Base-by-base conservation (phyloP, 1,284 basidiomycete species). In the Wolfiporia cocos region DNA sequence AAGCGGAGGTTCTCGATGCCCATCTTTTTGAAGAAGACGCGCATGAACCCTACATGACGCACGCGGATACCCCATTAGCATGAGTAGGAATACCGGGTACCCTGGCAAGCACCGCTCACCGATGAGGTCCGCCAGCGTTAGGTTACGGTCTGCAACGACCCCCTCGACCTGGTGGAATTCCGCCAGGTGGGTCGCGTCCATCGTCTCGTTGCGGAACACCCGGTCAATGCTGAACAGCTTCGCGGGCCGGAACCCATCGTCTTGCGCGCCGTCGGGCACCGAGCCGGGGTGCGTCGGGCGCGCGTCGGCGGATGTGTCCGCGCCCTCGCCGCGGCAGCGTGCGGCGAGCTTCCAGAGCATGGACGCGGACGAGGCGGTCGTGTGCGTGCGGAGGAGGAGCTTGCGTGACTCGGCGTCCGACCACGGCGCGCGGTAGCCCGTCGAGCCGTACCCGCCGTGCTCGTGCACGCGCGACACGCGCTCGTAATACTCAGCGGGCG, bases 91-190 rank as follows among this genome's bases (percentile, higher is more conserved):
- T n/a, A n/a, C n/a, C n/a, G n/a, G n/a, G n/a, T n/a, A n/a, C n/a
- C n/a, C n/a, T n/a, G n/a, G n/a, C n/a, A n/a, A n/a, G n/a, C n/a
- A n/a, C n/a, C 20, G 54, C 71, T 38, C 50, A 91, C 93, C 94
- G 53, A 99, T 97, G 47, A 99, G 71, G 64, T 99, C 93, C 14
- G 93, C 96, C n/a, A 99, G 71, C 2, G 95, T 99, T 48, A 99
- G 72, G 48, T 86, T 81, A 54, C 86, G 81, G 67, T 99, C 96
- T 12, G 96, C 96, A 12, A 99, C 93, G 35, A 99, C 95, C 46
- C 96, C 96, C 67, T 99, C 96, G 11, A 99, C 96, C 67, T 99
- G 96, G 63, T 99, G 95, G 74, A 99, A 99, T 68, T 99, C 96
- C 15, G 96, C 96, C 48, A 99, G 62, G 71, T 99, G 96, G n/a